Percentiles rank a stretch among this genome's conserved stretches.
These are phyloP conservation scores for Uncinocarpus reesii DNA, from an alignment of 2,329 filamentous ascomycete species.

Conservation along the genomic window DNA sequence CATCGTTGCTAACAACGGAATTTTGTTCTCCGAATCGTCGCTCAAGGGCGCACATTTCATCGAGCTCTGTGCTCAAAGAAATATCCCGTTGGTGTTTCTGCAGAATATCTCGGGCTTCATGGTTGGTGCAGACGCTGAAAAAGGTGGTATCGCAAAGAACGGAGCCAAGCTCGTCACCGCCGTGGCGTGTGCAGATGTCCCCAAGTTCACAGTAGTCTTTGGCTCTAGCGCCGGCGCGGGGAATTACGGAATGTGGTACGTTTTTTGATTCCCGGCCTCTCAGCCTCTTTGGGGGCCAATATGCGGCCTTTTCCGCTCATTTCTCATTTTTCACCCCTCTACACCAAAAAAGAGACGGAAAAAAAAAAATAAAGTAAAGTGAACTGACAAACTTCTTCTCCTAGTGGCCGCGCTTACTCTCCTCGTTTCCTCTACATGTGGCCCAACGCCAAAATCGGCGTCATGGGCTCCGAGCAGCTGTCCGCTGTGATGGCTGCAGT, in stretches of 20 bases:
- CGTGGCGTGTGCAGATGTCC: constrained; percentile 85
- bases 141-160: constrained; percentile 93
- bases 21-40: constrained; percentile 78
- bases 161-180: constrained; percentile 94
- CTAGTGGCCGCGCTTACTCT: constrained; percentile 75
- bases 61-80: constrained; percentile 81
- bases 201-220: constrained; percentile 95
- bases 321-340: background rate
- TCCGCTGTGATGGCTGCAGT: constrained; percentile 91
- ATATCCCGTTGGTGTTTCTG: constrained; percentile 81
- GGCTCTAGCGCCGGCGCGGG: constrained; percentile 86
- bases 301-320: background rate
- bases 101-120: constrained; percentile 98
- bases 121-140: constrained; percentile 87
- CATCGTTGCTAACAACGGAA: constrained; percentile 92
- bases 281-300: no score
- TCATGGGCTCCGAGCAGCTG: constrained; percentile 93
- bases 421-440: constrained; percentile 91
- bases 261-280: no score
- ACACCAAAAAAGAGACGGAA: background rate
- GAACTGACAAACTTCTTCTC: no score
- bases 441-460: constrained; percentile 91
- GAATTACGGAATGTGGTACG: constrained; percentile 91
- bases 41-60: constrained; percentile 96
- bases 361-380: background rate